Evolutionary conservation across 768 basidiomycete genomes (phyloP).

Genomic region (Termitomyces sp.): DNA sequence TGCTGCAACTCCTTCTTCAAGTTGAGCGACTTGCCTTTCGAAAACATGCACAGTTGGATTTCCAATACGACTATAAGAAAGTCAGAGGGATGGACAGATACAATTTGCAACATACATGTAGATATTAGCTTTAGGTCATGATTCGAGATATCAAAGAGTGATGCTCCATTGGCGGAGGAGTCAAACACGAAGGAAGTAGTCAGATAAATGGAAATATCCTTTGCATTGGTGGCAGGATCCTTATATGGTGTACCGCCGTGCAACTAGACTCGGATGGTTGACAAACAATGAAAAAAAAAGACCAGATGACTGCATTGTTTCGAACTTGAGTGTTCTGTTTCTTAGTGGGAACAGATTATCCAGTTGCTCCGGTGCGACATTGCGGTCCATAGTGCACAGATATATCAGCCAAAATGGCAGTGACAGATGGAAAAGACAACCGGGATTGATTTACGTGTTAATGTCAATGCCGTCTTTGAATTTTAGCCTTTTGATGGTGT

Average conservation of each 20-base stretch:
- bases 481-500: too few species aligned
- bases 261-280: conserved; percentile 34
- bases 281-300: not conserved
- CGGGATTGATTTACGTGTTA: too few species aligned
- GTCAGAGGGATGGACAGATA: not conserved
- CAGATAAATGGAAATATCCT: conserved; percentile 62
- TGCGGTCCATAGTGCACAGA: conserved; percentile 9
- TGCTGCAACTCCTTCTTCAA: conserved; percentile 61
- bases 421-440: not conserved
- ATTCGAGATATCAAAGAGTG: conserved; percentile 7
- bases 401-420: too few species aligned
- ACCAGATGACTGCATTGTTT: conserved; percentile 28
- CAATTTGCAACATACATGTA: not conserved
- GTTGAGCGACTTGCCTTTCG: conserved; percentile 58
- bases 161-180: conserved; percentile 36
- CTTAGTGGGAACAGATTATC: conserved; percentile 21
- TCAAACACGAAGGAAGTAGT: conserved; percentile 54
- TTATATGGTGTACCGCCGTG: conserved; percentile 51
- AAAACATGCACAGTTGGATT: conserved; percentile 41
- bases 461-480: too few species aligned
- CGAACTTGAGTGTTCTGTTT: conserved; percentile 43
- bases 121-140: conserved; percentile 10
- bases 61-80: conserved; percentile 7
- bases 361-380: conserved; percentile 6
- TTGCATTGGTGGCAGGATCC: conserved; percentile 50